Evolutionary conservation across 1,284 basidiomycete species (phyloP).

Genomic region (Kalmanozyma brasiliensis): DNA sequence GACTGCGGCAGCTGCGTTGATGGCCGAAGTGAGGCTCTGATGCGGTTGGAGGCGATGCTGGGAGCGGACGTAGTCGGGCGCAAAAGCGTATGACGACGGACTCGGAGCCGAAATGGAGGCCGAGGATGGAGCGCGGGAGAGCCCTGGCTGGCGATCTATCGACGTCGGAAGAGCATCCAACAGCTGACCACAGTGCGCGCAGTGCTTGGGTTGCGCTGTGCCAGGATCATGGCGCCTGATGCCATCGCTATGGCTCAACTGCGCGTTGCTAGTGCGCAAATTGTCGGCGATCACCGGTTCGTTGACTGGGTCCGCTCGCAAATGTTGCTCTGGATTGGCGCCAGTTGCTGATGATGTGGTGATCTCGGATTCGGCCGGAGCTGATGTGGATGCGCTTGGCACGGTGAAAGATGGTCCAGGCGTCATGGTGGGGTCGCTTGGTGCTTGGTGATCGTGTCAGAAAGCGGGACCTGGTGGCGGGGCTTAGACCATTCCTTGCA

Average conservation of each 20-base stretch:
- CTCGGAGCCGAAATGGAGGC: conserved; percentile 42
- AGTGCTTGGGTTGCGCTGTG: conserved; percentile 38
- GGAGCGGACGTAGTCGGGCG: conserved; percentile 39
- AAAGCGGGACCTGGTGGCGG: neutral
- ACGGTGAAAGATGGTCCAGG: conserved; percentile 47
- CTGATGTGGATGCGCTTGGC: conserved; percentile 17
- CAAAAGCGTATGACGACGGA: conserved; percentile 48
- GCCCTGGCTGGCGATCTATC: conserved; percentile 20
- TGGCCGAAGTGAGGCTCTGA: conserved; percentile 44
- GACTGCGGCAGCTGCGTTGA: conserved; percentile 44
- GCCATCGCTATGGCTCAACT: conserved; percentile 6
- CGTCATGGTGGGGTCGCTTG: conserved; percentile 20
- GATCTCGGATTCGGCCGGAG: conserved; percentile 2
- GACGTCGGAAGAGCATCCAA: conserved; percentile 20
- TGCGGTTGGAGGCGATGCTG: conserved; percentile 39
- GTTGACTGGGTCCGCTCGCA: neutral
- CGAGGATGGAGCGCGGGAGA: conserved; percentile 21
- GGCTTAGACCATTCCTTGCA: conserved; percentile 1
- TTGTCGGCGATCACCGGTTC: neutral
- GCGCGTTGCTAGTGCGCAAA: neutral
- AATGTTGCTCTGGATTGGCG: conserved; percentile 4
- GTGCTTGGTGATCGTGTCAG: conserved; percentile 1
- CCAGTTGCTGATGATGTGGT: neutral
- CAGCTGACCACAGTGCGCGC: conserved; percentile 40
- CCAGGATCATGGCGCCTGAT: conserved; percentile 11